These are phyloP conservation scores for Candida quercuum DNA, from an alignment of 805 yeast genomes.

Conservation along the genomic window DNA sequence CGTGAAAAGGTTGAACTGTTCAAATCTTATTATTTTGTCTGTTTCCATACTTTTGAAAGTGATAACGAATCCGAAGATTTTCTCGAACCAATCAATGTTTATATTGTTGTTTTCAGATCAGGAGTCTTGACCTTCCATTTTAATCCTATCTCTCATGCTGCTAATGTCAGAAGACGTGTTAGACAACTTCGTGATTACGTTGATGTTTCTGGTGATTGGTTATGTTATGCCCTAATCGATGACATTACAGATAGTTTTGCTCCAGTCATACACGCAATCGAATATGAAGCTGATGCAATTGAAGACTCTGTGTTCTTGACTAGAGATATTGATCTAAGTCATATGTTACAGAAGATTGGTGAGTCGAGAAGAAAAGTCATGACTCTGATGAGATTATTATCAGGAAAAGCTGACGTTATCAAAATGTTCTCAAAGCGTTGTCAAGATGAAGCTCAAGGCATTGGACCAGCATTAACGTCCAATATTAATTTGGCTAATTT, in stretches of 20 bases:
- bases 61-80: constrained; percentile 80
- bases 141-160: constrained; percentile 62
- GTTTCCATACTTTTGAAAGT: constrained; percentile 94
- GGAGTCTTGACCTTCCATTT: constrained; percentile 70
- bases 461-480: constrained; percentile 36
- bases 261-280: constrained; percentile 72
- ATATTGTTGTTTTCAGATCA: constrained; percentile 64
- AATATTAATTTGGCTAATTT: constrained; percentile 32
- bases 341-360: constrained; percentile 79
- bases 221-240: constrained; percentile 77
- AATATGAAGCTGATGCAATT: constrained; percentile 76
- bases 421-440: constrained; percentile 95
- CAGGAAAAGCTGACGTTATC: constrained; percentile 95
- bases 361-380: constrained; percentile 86
- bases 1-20: constrained; percentile 96
- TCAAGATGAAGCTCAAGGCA: constrained; percentile 54
- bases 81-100: constrained; percentile 73
- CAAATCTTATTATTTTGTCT: constrained; percentile 85
- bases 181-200: constrained; percentile 75
- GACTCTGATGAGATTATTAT: constrained; percentile 83
- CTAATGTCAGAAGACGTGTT: constrained; percentile 77
- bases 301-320: constrained; percentile 80
- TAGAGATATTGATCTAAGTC: constrained; percentile 65
- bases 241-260: constrained; percentile 83
- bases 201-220: constrained; percentile 75